Evolutionary conservation across 148 eudicot species (phyloP).

Genomic region (Spergularia bocconei): DNA sequence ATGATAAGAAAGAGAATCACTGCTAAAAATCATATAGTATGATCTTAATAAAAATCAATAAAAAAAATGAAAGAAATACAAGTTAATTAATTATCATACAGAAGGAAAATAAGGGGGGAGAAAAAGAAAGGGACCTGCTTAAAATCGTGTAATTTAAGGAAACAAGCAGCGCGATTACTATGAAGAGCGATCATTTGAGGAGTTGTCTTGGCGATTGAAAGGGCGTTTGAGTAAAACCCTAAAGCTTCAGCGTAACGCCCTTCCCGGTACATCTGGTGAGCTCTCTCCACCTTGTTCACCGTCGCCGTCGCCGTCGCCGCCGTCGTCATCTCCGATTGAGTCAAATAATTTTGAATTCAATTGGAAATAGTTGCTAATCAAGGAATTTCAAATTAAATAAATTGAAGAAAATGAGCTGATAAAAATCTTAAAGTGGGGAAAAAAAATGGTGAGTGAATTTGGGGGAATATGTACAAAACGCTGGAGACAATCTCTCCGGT

Average conservation of each 20-base stretch:
- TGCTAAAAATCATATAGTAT: too few species aligned
- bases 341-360: not conserved
- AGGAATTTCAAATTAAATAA: not conserved
- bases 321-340: not conserved
- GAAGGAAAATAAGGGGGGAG: not conserved
- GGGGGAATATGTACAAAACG: too few species aligned
- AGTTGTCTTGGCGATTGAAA: constrained; percentile 58
- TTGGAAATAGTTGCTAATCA: not conserved
- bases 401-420: too few species aligned
- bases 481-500: too few species aligned
- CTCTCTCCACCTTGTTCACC: constrained; percentile 72
- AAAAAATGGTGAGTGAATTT: too few species aligned
- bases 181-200: constrained; percentile 94
- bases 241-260: constrained; percentile 64
- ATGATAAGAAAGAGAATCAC: too few species aligned
- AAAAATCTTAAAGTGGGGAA: too few species aligned
- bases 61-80: too few species aligned
- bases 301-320: constrained; percentile 37
- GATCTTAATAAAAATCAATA: too few species aligned
- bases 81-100: too few species aligned
- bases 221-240: constrained; percentile 63
- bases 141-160: constrained; percentile 69
- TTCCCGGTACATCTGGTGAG: constrained; percentile 87
- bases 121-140: constrained; percentile 46
- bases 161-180: constrained; percentile 97